phyloP scores from a whole-genome alignment of 148 eudicot species.

The Fagopyrum tataricum region DNA sequence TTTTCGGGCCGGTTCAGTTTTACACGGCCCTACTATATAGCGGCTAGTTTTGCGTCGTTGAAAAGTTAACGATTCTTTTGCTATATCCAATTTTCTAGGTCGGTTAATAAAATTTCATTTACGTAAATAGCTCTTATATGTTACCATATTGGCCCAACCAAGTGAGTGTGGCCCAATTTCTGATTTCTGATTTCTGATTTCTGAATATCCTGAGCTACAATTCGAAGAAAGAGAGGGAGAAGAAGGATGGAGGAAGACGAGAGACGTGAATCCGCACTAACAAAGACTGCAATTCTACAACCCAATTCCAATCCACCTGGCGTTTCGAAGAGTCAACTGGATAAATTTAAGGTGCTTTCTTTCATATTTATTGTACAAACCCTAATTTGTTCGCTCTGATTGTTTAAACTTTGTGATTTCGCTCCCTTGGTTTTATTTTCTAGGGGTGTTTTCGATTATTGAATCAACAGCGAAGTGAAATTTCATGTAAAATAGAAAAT shows the following conservation, averaged over 20 bases:
- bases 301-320: conserved; percentile 37
- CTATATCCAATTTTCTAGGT: no score
- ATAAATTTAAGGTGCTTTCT: conserved; percentile 55
- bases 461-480: not conserved
- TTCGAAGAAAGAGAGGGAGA: conserved; percentile 13
- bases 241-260: conserved; percentile 27
- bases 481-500: not conserved
- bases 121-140: no score
- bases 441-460: no score
- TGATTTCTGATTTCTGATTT: not conserved
- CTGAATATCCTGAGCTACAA: not conserved
- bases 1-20: no score
- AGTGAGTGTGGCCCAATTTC: no score
- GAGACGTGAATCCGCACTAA: conserved; percentile 41
- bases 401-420: not conserved
- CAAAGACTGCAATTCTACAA: conserved; percentile 28
- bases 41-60: no score
- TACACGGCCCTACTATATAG: no score
- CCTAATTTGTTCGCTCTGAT: not conserved
- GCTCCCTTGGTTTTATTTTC: not conserved
- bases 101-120: no score
- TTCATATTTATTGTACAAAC: not conserved
- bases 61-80: no score
- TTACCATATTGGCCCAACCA: no score
- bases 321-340: conserved; percentile 42